Evolutionary conservation across 2,329 filamentous ascomycete species (phyloP), one percentile per base, ranked within the genome.

Genomic region (Elsinoe fawcettii): DNA sequence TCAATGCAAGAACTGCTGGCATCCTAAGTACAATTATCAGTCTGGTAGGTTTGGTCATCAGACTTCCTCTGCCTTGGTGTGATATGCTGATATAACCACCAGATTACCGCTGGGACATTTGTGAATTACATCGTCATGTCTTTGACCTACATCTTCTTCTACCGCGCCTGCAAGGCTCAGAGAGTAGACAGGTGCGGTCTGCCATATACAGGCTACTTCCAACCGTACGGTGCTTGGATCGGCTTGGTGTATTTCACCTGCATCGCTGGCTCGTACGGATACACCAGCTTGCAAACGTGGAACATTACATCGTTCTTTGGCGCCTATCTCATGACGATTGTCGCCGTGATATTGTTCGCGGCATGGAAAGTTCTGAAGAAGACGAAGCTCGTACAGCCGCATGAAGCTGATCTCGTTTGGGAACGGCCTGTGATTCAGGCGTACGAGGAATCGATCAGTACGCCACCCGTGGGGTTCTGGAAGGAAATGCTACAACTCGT

Each of bases 361-460:
- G 74, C 74, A 63, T 88, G 83, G 82, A 88, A 88, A 71, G 6
- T 87, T 1, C 18, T 82, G 66, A 81, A 83, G 72, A 74, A 73
- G 58, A 87, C 84, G 1, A 76, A 75, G 59, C 72, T 80, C 54
- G 72, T 83, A 16, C 70, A 70, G 2, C 72, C 83, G 0, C 66
- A 73, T 4, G 78, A 86, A 64, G 76, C 77, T 2, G 82, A 86
- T 64, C 73, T 85, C 14, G 71, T 82, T 41, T 81, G 81, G 81
- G 76, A 85, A 63, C 73, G 77, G n/a, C 81, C 80, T 20, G 63
- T 74, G 20, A 80, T 85, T 57, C 82, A 85, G 59, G 75, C 74
- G 0, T 83, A 84, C 60, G 80, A 83, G 66, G 73, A 70, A 7
- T 73, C 72, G 16, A 79, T 85, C 62, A 51, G 9, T 37, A 18